A percentile compares a stretch with the other conserved stretches of the same genome.
Conservation (phyloP, 441 rosid species). For the Lepidium campestre region DNA sequence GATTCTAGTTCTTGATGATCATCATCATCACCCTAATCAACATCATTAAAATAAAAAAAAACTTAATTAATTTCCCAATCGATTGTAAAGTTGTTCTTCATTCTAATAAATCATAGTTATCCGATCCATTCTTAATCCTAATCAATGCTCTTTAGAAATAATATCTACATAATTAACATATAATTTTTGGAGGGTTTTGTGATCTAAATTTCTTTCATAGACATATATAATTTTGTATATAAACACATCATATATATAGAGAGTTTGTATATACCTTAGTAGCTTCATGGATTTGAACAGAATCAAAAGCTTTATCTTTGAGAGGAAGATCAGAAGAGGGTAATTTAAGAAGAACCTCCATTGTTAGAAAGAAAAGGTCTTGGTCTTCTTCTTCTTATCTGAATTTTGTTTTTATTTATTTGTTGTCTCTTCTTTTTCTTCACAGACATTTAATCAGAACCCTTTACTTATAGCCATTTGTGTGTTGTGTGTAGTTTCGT, state of each 20-base stretch:
- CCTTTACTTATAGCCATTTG: constrained; percentile 29
- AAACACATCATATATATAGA: not conserved
- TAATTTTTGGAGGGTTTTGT: not conserved
- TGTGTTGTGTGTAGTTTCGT: constrained; percentile 19
- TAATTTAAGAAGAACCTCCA: constrained; percentile 34
- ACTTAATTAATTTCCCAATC: not conserved
- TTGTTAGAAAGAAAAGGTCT: constrained; percentile 1
- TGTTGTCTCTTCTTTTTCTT: constrained; percentile 4
- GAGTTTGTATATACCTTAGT: constrained; percentile 16
- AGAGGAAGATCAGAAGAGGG: constrained; percentile 24
- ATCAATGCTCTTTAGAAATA: not conserved
- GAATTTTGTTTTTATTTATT: not conserved
- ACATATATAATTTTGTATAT: not conserved
- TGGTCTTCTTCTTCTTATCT: constrained; percentile 9
- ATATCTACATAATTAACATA: not conserved
- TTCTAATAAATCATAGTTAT: not conserved
- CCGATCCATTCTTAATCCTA: not conserved
- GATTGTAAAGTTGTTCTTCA: not conserved
- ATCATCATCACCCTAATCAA: constrained; percentile 14
- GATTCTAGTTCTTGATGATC: constrained; percentile 59
- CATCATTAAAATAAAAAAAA: not conserved
- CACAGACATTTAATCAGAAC: not conserved
- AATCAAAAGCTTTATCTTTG: constrained; percentile 25
- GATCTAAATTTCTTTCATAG: not conserved
- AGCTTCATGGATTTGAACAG: constrained; percentile 19